Evolutionary conservation across 139 green algal genomes (phyloP).

Genomic region (Pleodorina starrii): DNA sequence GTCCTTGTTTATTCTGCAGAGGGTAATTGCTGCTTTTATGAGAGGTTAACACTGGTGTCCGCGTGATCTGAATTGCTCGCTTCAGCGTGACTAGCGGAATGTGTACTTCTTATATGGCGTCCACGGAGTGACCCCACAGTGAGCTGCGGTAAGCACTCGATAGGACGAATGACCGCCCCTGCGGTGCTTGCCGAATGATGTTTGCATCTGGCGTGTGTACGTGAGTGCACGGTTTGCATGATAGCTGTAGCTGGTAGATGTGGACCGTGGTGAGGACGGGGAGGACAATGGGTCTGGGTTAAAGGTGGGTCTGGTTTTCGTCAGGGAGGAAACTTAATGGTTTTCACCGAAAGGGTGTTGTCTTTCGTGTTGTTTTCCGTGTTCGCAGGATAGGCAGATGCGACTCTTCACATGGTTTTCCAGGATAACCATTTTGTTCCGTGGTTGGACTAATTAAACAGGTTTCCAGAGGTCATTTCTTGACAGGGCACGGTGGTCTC

Average conservation of each 20-base stretch:
- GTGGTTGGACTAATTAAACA: neutral
- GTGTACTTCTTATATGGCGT: neutral
- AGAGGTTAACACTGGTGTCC: neutral
- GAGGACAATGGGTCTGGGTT: neutral
- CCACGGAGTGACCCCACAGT: neutral
- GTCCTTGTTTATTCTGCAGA: neutral
- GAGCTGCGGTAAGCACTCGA: neutral
- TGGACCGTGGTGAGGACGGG: neutral
- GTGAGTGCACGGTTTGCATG: neutral
- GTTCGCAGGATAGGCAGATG: neutral
- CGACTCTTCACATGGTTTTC: neutral
- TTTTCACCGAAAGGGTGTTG: slow-evolving; percentile 27
- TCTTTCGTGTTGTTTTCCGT: neutral
- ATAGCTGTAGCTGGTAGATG: neutral
- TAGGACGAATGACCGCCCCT: neutral
- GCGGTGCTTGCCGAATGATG: neutral
- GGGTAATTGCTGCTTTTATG: neutral
- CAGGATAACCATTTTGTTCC: neutral
- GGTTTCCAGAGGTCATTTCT: too few species aligned
- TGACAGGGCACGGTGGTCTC: too few species aligned
- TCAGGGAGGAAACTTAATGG: neutral
- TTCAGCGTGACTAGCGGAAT: too few species aligned
- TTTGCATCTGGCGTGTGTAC: neutral
- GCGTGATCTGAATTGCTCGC: slow-evolving; percentile 7
- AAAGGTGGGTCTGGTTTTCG: neutral